Evolutionary conservation across 768 basidiomycete genomes (phyloP).

Genomic region (Ramaria sp.): DNA sequence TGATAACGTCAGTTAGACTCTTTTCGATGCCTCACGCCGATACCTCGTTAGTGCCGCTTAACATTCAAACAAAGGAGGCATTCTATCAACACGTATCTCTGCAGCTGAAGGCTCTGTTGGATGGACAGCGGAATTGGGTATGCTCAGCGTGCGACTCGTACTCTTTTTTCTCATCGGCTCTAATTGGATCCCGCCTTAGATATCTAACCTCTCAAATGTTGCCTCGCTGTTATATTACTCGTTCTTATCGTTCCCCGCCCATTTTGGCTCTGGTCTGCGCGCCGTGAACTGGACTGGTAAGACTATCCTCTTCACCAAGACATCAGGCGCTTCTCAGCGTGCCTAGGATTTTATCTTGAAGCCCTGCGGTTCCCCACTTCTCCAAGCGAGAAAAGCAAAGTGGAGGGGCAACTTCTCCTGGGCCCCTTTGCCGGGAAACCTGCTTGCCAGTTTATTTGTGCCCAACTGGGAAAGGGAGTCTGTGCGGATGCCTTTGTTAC

Average conservation of each 20-base stretch:
- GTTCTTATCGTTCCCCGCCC: conserved; percentile 51
- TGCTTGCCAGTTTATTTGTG: conserved; percentile 76
- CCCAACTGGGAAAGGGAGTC: conserved; percentile 55
- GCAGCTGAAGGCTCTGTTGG: conserved; percentile 53
- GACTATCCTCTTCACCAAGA: conserved; percentile 17
- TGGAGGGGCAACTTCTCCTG: conserved; percentile 38
- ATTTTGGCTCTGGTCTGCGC: conserved; percentile 52
- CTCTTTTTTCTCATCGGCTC: not conserved
- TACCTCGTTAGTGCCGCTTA: conserved; percentile 56
- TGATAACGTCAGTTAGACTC: too few species aligned
- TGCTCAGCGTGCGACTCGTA: conserved; percentile 13
- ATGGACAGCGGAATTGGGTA: conserved; percentile 73
- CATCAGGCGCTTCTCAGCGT: conserved; percentile 1
- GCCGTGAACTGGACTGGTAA: conserved; percentile 92
- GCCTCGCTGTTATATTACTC: conserved; percentile 74
- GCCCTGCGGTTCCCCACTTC: conserved; percentile 46
- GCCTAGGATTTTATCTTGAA: conserved; percentile 76
- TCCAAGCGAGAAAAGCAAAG: conserved; percentile 19
- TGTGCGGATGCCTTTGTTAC: conserved; percentile 71
- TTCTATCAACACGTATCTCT: conserved; percentile 72
- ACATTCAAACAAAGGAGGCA: conserved; percentile 58
- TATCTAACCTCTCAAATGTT: conserved; percentile 82
- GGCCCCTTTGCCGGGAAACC: conserved; percentile 89
- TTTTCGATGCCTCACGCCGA: conserved; percentile 75
- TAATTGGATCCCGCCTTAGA: conserved; percentile 28